Evolutionary conservation across 1,139 yeast species (phyloP), one percentile per base, ranked within the genome.

Genomic region (Hemisphaericaspora subhashii): DNA sequence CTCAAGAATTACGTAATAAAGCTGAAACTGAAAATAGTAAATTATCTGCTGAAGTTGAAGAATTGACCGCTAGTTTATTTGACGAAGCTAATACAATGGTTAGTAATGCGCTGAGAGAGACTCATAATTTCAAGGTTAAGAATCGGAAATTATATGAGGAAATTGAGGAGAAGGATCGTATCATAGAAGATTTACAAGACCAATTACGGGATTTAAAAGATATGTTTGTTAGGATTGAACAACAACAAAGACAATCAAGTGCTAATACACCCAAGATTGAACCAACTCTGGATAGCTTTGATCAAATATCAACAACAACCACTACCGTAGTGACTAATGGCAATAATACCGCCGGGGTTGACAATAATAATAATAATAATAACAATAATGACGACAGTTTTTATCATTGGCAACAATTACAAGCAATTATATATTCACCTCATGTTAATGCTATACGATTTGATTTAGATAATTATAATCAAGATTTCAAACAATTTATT

Each of bases 21-120:
- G 81, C 86, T 1, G 86, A 83, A 45, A 64, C 67, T 13, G 83
- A 83, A 47, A 81, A 78, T 35, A 66, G 70, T 36, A 73, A 76
- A 45, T 60, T 87, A 34, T 74, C 81, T 42, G 76, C 71, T 14
- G 95, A 87, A 56, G 84, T 86, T 21, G 92, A 85, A 55, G 95
- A 86, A 33, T 66, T 87, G 39, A 77, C 88, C 1, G 87, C 82
- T 2, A 79, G 88, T 2, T 62, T 86, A 31, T 86, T 86, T 57
- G 83, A 79, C 51, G 92, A 86, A 54, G 95, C 95, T 15, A 86
- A 86, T 55, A 72, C 74, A 36, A 85, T 84, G 86, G 95, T 86
- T 11, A 77, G 80, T 43, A 77, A 77, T 48, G 94, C 92, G 1
- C 76, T 83, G 42, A 65, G 75, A 48, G 84, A 79, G 48, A 72